Evolutionary conservation across 202 grass and related monocot genomes (phyloP).

Genomic region (Elaeis oleifera): DNA sequence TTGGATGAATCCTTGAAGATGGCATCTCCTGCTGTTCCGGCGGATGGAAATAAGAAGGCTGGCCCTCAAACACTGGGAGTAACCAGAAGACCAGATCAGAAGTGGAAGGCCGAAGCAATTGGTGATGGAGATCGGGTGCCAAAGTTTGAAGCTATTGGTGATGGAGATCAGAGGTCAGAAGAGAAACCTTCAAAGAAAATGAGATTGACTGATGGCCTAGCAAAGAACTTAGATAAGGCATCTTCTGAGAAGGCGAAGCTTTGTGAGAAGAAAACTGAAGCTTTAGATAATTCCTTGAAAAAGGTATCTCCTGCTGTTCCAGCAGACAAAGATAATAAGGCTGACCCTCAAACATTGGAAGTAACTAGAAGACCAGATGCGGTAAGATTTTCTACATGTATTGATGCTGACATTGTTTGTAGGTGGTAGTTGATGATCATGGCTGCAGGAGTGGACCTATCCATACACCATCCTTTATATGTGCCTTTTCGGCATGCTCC

Average conservation of each 20-base stretch:
- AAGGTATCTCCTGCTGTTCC: neutral
- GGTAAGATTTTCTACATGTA: conserved; percentile 19
- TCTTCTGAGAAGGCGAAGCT: neutral
- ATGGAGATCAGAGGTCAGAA: neutral
- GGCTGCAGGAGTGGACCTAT: no score
- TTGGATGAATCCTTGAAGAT: conserved; percentile 1
- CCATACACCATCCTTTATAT: no score
- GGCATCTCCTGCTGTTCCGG: neutral
- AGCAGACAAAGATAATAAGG: conserved; percentile 15
- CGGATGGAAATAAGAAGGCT: conserved; percentile 14
- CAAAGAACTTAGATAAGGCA: neutral
- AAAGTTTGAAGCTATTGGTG: no score
- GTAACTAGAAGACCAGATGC: conserved; percentile 29
- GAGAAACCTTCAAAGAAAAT: conserved; percentile 34
- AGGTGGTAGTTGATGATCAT: no score
- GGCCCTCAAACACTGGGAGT: conserved; percentile 26
- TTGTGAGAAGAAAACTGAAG: neutral
- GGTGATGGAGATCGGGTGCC: neutral
- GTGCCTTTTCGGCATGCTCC: no score
- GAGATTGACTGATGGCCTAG: conserved; percentile 20
- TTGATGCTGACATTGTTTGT: neutral
- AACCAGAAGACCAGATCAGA: conserved; percentile 20
- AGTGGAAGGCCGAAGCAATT: neutral
- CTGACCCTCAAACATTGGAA: conserved; percentile 27
- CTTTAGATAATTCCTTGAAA: neutral